Conservation (phyloP, 2,329 filamentous ascomycete species). For the Colletotrichum siamense region DNA sequence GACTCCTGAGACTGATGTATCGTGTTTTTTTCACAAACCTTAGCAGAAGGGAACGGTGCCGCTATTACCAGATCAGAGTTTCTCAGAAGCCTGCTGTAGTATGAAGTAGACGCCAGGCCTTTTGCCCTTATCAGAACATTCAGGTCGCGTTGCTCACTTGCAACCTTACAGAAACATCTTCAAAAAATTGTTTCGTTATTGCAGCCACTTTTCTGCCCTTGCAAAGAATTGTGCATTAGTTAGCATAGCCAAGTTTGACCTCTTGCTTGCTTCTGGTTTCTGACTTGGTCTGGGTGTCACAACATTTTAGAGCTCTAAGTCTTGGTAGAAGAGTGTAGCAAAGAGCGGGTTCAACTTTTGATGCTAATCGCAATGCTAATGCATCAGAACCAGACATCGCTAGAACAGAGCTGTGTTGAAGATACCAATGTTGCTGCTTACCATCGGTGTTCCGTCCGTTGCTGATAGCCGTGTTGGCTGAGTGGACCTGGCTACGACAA, state of each 20-base stretch:
- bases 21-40: neutral
- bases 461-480: neutral
- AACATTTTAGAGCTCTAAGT: neutral
- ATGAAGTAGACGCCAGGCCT: neutral
- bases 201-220: neutral
- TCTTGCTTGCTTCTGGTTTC: neutral
- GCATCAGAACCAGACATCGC: neutral
- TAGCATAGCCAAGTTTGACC: neutral
- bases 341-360: neutral
- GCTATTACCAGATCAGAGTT: fast-evolving
- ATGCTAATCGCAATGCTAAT: neutral
- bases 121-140: neutral
- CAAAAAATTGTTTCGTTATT: neutral
- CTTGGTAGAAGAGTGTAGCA: neutral
- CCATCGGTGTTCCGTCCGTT: neutral
- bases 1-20: neutral
- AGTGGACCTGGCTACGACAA: neutral
- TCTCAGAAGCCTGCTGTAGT: neutral
- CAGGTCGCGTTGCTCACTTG: neutral
- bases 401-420: neutral
- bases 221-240: fast-evolving
- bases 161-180: neutral
- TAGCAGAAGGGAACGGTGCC: neutral
- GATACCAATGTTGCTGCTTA: neutral
- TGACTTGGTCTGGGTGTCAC: neutral